Evolutionary conservation across 2,329 filamentous ascomycete genomes (phyloP).

Genomic region (Tolypocladium nubicola): DNA sequence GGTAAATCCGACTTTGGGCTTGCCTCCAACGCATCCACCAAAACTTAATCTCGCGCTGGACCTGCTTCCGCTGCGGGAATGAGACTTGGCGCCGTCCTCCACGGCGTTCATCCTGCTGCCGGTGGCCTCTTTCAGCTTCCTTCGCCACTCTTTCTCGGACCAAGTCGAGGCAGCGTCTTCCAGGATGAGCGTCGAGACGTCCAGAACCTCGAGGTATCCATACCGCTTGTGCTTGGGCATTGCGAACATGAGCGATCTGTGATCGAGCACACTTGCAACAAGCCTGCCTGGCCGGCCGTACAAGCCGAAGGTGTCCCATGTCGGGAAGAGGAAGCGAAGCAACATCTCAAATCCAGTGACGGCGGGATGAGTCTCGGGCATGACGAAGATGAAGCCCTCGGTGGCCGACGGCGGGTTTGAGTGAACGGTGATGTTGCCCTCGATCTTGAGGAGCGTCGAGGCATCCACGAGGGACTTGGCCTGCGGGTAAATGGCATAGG

Average conservation of each 20-base stretch:
- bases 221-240: constrained; percentile 85
- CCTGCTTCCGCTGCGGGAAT: constrained; percentile 45
- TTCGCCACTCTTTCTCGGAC: constrained; percentile 84
- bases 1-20: constrained; percentile 43
- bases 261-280: constrained; percentile 77
- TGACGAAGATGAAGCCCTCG: constrained; percentile 94
- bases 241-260: constrained; percentile 92
- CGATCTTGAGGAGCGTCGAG: constrained; percentile 87
- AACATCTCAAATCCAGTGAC: constrained; percentile 94
- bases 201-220: constrained; percentile 81
- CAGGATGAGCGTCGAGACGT: constrained; percentile 72
- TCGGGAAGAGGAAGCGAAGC: constrained; percentile 83
- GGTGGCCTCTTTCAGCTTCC: constrained; percentile 79
- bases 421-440: constrained; percentile 83
- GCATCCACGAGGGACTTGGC: constrained; percentile 89
- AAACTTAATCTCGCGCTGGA: constrained; percentile 47
- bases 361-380: constrained; percentile 89
- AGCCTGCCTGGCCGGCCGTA: constrained; percentile 84
- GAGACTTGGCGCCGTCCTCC: constrained; percentile 34
- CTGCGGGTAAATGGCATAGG: constrained; percentile 93
- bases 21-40: constrained; percentile 21
- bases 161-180: constrained; percentile 66
- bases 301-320: constrained; percentile 83
- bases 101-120: constrained; percentile 62
- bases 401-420: constrained; percentile 64